These are phyloP conservation scores for Lactarius pseudohatsudake DNA, from an alignment of 768 basidiomycete genomes.

Conservation along the genomic window DNA sequence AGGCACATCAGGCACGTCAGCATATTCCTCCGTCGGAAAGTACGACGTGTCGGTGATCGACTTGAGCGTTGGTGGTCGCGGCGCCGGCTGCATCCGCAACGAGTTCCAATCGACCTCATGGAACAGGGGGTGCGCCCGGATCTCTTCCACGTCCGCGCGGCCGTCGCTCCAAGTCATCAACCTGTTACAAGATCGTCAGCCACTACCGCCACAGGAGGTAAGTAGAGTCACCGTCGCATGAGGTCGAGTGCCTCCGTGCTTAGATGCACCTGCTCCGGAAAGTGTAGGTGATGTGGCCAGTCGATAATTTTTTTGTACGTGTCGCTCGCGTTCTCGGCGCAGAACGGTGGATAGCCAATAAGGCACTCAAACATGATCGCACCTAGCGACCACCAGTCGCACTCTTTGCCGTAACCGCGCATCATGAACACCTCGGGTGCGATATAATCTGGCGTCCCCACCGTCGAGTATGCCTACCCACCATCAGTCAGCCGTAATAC, in stretches of 20 bases:
- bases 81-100: conserved; percentile 86
- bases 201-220: not conserved
- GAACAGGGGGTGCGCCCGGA: conserved; percentile 90
- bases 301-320: conserved; percentile 98
- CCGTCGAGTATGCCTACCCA: conserved; percentile 90
- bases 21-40: conserved; percentile 93
- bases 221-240: conserved; percentile 64
- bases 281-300: conserved; percentile 82
- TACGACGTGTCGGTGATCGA: conserved; percentile 96
- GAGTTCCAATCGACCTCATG: conserved; percentile 92
- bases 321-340: conserved; percentile 94
- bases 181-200: conserved; percentile 39
- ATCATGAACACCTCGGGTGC: conserved; percentile 96
- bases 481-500: not conserved
- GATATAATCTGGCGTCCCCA: conserved; percentile 95
- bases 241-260: conserved; percentile 90
- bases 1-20: conserved; percentile 62
- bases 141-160: conserved; percentile 76
- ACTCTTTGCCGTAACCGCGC: conserved; percentile 95
- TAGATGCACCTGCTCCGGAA: conserved; percentile 96
- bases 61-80: conserved; percentile 89
- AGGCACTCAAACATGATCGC: conserved; percentile 99
- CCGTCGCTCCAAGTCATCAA: conserved; percentile 84
- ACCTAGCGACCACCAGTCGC: conserved; percentile 99
- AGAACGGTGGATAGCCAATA: conserved; percentile 96